Percentiles rank a stretch among this genome's conserved stretches.
Evolutionary conservation across 805 yeast species (phyloP).

Genomic region (Kluyveromyces nonfermentans): DNA sequence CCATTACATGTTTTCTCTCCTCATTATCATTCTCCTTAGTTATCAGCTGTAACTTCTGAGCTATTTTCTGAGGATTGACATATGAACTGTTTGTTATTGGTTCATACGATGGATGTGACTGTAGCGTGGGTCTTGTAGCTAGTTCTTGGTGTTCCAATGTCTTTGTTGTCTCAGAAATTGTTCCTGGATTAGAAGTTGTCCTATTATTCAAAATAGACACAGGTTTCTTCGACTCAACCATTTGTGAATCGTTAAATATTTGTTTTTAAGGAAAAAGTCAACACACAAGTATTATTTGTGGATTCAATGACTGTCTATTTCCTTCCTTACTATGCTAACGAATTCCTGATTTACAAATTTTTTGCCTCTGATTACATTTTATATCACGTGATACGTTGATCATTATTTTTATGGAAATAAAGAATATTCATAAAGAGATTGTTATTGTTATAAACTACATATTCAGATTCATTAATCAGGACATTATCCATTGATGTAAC

Average conservation of each 20-base stretch:
- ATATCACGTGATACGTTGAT: not conserved
- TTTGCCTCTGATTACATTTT: not conserved
- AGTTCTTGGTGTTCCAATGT: not conserved
- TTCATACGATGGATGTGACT: conserved; percentile 5
- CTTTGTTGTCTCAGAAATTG: not conserved
- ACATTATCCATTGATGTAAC: too few species aligned
- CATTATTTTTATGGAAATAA: too few species aligned
- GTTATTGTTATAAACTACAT: too few species aligned
- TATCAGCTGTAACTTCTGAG: conserved; percentile 5
- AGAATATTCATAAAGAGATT: not conserved
- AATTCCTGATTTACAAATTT: not conserved
- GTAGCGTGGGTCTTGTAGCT: not conserved
- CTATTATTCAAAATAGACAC: conserved; percentile 9
- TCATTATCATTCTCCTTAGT: not conserved
- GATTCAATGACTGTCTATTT: not conserved
- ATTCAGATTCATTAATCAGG: too few species aligned
- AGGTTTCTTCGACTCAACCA: conserved; percentile 3
- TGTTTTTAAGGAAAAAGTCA: not conserved
- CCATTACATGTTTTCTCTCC: not conserved
- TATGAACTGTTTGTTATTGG: conserved; percentile 4
- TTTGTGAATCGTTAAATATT: not conserved
- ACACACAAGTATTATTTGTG: too few species aligned
- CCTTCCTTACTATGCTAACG: not conserved
- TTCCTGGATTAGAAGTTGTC: not conserved
- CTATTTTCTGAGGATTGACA: conserved; percentile 5